Evolutionary conservation across 2,329 filamentous ascomycete genomes (phyloP).

Genomic region (Fusarium sp.): DNA sequence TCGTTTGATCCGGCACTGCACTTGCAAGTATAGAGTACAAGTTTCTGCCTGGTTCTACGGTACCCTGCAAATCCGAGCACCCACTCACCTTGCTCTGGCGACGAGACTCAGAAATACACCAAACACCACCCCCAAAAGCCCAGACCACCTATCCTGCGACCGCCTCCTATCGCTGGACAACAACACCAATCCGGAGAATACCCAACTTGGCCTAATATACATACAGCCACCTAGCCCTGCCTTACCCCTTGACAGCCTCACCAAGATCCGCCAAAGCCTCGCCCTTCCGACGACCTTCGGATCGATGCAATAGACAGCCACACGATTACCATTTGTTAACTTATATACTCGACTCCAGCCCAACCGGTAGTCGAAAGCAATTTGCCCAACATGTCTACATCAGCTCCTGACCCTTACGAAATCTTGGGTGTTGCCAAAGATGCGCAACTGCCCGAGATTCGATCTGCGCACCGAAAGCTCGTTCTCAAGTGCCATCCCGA

Average conservation of each 20-base stretch:
- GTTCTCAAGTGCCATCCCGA: slow-evolving; percentile 91
- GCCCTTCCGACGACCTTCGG: slow-evolving; percentile 33
- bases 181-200: slow-evolving; percentile 26
- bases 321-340: slow-evolving; percentile 7
- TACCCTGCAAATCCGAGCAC: slow-evolving; percentile 39
- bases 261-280: slow-evolving; percentile 32
- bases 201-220: slow-evolving; percentile 38
- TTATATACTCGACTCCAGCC: slow-evolving; percentile 31
- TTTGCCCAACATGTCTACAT: slow-evolving; percentile 56
- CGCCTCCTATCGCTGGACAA: slow-evolving; percentile 26
- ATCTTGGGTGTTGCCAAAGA: slow-evolving; percentile 78
- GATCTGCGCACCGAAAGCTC: slow-evolving; percentile 83
- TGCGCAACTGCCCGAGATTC: slow-evolving; percentile 77
- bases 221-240: slow-evolving; percentile 37
- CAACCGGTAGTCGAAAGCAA: slow-evolving; percentile 19
- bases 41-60: slow-evolving; percentile 41
- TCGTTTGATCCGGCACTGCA: slow-evolving; percentile 38
- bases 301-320: slow-evolving; percentile 40
- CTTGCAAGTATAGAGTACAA: slow-evolving; percentile 39
- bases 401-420: slow-evolving; percentile 80
- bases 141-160: slow-evolving; percentile 38
- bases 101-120: slow-evolving; percentile 34
- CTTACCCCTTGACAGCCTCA: slow-evolving; percentile 37
- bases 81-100: slow-evolving; percentile 40
- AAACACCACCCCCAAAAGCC: slow-evolving; percentile 43